Base-by-base conservation (phyloP, 2,329 filamentous ascomycete species). In the Ascochyta fabae region DNA sequence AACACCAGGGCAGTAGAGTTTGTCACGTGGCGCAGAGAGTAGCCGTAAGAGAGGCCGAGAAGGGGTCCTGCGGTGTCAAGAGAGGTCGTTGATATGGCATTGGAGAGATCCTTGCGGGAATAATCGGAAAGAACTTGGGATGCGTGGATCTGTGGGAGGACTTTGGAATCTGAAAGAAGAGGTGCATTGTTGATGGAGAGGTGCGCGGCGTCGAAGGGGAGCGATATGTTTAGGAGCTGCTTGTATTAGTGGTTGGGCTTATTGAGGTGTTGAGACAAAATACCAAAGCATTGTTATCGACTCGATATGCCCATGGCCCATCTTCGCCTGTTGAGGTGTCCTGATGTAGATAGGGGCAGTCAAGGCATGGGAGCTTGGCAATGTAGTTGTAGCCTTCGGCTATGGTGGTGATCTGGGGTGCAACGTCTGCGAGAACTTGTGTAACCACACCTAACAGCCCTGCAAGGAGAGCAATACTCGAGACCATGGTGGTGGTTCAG, bases 331-430 rank as follows among this genome's bases (percentile, higher is more conserved):
- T 48, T 0, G 67, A 69, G 1, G 65, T 67, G 52, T 72, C 70
- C 39, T 73, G 69, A 38, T 66, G 68, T 23, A 75, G 43, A 36
- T 69, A 73, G 4, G 72, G 71, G 54, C 72, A 75, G 24, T 60
- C 69, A n/a, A 61, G 27, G 41, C 71, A 74, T 9, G 70, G 70
- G 6, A 74, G 50, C 50, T 73, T 74, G 47, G 67, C 70, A 39
- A 74, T 65, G 49, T 71, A 45, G 52, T 66, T 68, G 59, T 69
- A 72, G 42, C 72, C 72, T 33, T 70, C 69, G 4, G 61, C 60
- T 7, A 73, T 45, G 8, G 62, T 64, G 15, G 67, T 74, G 8
- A 74, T 68, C 22, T 71, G 70, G 2, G 69, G 70, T n/a, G 68
- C 68, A 36, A 64, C 47, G 9, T 65, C 58, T 4, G 64, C 68